Base-by-base conservation (phyloP, 345 rosid genomes). In the Hirschfeldia incana region DNA sequence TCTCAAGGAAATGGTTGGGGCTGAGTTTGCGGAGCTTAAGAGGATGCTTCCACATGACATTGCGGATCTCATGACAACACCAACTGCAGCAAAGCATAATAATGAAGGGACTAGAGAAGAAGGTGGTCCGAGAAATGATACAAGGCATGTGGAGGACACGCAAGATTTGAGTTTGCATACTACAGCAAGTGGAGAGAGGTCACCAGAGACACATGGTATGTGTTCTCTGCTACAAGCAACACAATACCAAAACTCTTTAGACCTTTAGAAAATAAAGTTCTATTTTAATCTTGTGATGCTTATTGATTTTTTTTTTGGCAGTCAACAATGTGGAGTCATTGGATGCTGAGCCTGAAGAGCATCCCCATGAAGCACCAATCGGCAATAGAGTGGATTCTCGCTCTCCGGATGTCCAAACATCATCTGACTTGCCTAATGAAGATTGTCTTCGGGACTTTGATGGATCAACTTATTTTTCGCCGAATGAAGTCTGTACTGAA, bases 401-500 rank as follows among this genome's bases (percentile, higher is more conserved):
- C 39, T 32, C 29, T 62, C 8, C 51, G 36, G 29, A 30, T 65
- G 67, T 78, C 72, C 76, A 65, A 46, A 6, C 55, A 12, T 3
- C 58, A 72, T 30, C 77, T 29, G 51, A 42, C 12, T 21, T 58
- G 69, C 67, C 26, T 72, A 26, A 72, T 65, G 81, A 73, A 44
- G 74, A 60, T 70, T 32, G 30, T 75, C 42, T 80, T 5, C 26
- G 0, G 17, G 72, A 80, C 68, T 0, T 26, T 69, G 83, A 53
- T 1, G 55, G n/a, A 53, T 70, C 72, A 55, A n/a, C 67, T 32
- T 46, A 64, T 65, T 70, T 80, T 62, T 67, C 70, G 57, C 60
- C 59, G 37, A 74, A 62, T 53, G 82, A 79, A 58, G 70, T 79
- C 70, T 36, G 27, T 36, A 12, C 66, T 6, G 17, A 30, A 51